phyloP scores from a whole-genome alignment of 2,329 filamentous ascomycete genomes.

The Aureobasidium sp. region DNA sequence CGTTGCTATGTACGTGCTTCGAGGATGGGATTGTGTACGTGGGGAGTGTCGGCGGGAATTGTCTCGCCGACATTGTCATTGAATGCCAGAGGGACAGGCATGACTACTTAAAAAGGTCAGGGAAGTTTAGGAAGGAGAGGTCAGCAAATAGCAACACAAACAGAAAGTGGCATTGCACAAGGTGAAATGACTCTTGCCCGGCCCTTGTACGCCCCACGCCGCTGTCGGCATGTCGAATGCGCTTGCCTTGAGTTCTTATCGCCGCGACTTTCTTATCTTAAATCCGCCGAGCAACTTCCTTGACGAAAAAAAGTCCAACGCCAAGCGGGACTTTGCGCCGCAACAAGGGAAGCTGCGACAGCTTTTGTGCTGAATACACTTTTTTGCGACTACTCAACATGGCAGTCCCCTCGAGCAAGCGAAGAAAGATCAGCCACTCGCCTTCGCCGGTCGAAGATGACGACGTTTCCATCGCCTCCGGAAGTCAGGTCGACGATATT shows the following conservation, averaged over 20 bases:
- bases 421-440: slow-evolving; percentile 29
- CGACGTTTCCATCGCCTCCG: slow-evolving; percentile 28
- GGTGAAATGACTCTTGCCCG: neutral
- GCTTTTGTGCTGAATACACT: neutral
- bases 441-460: slow-evolving; percentile 24
- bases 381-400: slow-evolving; percentile 14
- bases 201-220: neutral
- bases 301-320: slow-evolving; percentile 3
- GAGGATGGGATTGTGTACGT: slow-evolving; percentile 47
- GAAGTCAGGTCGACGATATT: slow-evolving; percentile 9
- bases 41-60: slow-evolving; percentile 69
- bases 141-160: slow-evolving; percentile 1
- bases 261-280: neutral
- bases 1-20: neutral
- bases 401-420: slow-evolving; percentile 27
- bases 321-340: neutral
- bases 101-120: neutral
- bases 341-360: neutral
- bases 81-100: slow-evolving; percentile 23
- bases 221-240: slow-evolving; percentile 5
- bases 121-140: slow-evolving; percentile 22
- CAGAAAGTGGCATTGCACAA: neutral
- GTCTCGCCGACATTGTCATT: slow-evolving; percentile 51
- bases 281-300: neutral
- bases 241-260: neutral